phyloP scores from a whole-genome alignment of 352 stramenopile genomes.

The Globisporangium middletonii region DNA sequence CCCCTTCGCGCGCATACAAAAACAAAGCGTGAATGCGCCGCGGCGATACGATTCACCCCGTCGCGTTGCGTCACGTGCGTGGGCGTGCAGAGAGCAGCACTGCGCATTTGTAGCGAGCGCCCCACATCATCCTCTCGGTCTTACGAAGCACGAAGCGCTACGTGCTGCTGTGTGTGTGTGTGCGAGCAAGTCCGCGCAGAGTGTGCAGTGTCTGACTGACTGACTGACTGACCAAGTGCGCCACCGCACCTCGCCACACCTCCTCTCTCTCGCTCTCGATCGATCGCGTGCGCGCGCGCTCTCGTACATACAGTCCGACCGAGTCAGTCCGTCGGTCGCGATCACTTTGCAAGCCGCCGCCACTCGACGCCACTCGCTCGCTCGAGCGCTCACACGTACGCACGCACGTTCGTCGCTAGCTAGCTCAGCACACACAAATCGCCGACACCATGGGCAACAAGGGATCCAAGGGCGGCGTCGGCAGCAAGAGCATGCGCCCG shows the following conservation, averaged over 20 bases:
- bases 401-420: constrained; percentile 2
- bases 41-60: not conserved
- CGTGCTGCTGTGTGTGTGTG: no score
- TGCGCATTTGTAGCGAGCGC: not conserved
- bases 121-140: constrained; percentile 10
- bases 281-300: not conserved
- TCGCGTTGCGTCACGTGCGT: not conserved
- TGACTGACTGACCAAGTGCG: no score
- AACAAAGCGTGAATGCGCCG: not conserved
- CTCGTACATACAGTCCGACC: no score
- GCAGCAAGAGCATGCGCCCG: constrained; percentile 50
- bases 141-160: constrained; percentile 3
- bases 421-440: not conserved
- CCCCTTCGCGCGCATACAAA: constrained; percentile 1
- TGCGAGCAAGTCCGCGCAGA: no score
- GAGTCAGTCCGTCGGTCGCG: not conserved
- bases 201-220: no score
- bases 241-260: no score
- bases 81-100: not conserved
- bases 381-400: not conserved
- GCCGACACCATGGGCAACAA: constrained; percentile 69
- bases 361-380: not conserved
- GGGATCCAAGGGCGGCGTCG: constrained; percentile 62
- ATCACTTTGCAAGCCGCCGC: not conserved
- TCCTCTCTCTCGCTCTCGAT: not conserved